Conservation (phyloP, 2,329 filamentous ascomycete genomes). For the Graphium sp. region DNA sequence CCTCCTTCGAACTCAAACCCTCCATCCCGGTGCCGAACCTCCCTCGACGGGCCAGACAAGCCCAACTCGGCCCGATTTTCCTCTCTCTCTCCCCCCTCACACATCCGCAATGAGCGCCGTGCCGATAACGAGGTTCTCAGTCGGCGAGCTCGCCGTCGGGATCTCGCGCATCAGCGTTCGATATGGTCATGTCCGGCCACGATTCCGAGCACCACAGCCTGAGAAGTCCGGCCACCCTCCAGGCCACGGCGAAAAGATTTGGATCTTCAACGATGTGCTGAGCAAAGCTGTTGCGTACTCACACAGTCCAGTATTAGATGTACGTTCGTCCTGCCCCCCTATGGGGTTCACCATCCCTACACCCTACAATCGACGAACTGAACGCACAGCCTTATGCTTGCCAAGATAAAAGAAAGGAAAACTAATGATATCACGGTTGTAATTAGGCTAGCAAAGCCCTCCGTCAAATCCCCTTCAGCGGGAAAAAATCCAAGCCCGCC, state of each 20-base stretch:
- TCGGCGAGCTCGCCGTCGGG: conserved; percentile 23
- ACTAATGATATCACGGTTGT: not conserved
- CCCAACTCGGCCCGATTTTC: not conserved
- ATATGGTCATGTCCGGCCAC: conserved; percentile 13
- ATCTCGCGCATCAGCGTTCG: conserved; percentile 23
- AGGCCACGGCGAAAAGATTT: conserved; percentile 40
- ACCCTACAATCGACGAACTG: no score
- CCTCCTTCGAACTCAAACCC: not conserved
- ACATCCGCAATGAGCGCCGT: conserved; percentile 13
- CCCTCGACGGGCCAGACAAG: not conserved
- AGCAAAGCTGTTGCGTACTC: conserved; percentile 36
- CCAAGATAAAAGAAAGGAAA: not conserved
- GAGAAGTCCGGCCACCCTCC: conserved; percentile 11
- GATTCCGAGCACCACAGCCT: conserved; percentile 7
- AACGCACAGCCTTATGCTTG: no score
- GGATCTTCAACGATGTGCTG: conserved; percentile 32
- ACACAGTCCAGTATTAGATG: conserved; percentile 24
- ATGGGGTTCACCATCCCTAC: no score
- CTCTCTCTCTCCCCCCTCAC: conserved; percentile 3
- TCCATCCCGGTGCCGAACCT: not conserved
- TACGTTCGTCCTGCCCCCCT: conserved; percentile 12
- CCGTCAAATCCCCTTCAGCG: conserved; percentile 45
- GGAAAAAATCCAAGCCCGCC: conserved; percentile 47
- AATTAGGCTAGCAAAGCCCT: conserved; percentile 23
- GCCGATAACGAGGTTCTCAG: conserved; percentile 11